These are phyloP conservation scores for Populus pruinosa DNA, from an alignment of 345 rosid species.

Conservation along the genomic window DNA sequence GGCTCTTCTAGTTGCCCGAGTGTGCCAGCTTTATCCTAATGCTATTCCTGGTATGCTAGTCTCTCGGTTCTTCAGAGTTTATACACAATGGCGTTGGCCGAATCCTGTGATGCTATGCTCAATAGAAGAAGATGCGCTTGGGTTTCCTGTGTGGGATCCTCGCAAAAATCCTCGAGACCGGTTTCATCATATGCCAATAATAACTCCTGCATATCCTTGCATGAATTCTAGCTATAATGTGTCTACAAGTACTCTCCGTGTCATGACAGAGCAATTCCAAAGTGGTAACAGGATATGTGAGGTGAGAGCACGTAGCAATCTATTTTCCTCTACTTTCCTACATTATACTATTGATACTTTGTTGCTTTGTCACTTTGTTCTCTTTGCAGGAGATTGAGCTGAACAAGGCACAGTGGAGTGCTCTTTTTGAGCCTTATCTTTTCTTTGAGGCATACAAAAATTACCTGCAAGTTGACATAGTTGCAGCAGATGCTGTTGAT, in stretches of 20 bases:
- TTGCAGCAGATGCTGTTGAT: conserved; percentile 55
- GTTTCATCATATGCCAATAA: conserved; percentile 65
- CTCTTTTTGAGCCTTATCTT: conserved; percentile 57
- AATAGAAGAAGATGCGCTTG: conserved; percentile 60
- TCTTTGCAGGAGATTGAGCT: conserved; percentile 54
- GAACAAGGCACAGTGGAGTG: conserved; percentile 58
- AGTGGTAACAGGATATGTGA: conserved; percentile 56
- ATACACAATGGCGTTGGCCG: conserved; percentile 79
- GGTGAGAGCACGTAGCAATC: conserved; percentile 27
- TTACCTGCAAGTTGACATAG: conserved; percentile 65
- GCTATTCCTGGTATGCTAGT: conserved; percentile 72
- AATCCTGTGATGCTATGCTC: conserved; percentile 77
- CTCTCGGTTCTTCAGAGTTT: conserved; percentile 65
- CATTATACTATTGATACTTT: conserved; percentile 6
- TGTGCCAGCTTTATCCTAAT: conserved; percentile 77
- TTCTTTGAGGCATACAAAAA: conserved; percentile 72
- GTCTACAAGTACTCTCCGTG: conserved; percentile 63
- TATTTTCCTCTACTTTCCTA: neutral
- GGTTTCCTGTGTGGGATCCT: conserved; percentile 71
- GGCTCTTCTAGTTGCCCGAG: conserved; percentile 72
- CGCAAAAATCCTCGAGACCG: conserved; percentile 65
- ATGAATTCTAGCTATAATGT: conserved; percentile 84
- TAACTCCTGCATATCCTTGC: conserved; percentile 82
- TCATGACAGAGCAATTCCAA: conserved; percentile 69
- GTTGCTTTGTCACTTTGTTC: neutral